Evolutionary conservation across 176 grass and related monocot genomes (phyloP), one percentile per base, ranked within the genome.

Genomic region (Phragmites australis): DNA sequence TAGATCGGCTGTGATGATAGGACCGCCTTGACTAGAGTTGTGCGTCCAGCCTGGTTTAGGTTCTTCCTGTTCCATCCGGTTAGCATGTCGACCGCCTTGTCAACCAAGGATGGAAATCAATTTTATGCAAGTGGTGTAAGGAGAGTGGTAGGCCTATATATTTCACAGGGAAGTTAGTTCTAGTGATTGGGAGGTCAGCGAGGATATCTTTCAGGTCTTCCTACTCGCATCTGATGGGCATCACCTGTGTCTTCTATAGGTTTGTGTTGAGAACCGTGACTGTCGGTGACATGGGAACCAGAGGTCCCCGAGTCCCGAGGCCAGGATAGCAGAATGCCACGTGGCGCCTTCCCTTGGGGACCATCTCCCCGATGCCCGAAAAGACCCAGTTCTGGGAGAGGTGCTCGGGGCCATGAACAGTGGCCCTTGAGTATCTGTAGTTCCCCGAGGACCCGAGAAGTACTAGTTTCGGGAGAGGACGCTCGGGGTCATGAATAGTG

Each of bases 121-220:
- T 9, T n/a, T 53, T 21, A 1, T 6, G 0, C 18, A 53, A 2
- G 5, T 5, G 18, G 6, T 18, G 6, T 0, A 9, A 1, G 5
- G 51, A 8, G 0, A 53, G 51, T 0, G 51, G 51, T 0, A 53
- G 19, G 3, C 51, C 18, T 2, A 53, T 5, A 5, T 53, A 53
- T 8, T n/a, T 21, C 6, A 51, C 8, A 0, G 51, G 51, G 18
- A 53, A 53, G 5, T 1, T 0, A 1, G 51, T 19, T 1, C 6
- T 13, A 0, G 5, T 2, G 0, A 9, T 6, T 2, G 51, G 51
- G 6, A 53, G 10, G 1, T 9, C 19, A 1, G 0, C 19, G 1
- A 53, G 51, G 2, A 53, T 9, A 0, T 21, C 6, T 3, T 51
- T 6, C 4, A 51, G 0, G 4, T 51, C 17, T 0, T 18, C 2